phyloP scores from a whole-genome alignment of 257 asterid species.

The Solanum rostratum region DNA sequence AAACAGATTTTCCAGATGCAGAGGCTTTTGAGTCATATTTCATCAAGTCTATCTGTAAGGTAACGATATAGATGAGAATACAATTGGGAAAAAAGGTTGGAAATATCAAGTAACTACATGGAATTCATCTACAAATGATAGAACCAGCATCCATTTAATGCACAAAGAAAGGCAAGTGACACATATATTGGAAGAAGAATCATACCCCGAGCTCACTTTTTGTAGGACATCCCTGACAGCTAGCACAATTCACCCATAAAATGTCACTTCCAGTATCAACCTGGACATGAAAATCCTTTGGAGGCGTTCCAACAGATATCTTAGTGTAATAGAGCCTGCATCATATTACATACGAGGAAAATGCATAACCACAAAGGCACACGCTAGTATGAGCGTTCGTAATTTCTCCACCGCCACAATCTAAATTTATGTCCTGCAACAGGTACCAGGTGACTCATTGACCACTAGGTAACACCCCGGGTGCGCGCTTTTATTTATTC shows the following conservation, averaged over 20 bases:
- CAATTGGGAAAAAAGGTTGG: neutral
- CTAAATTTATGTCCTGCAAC: neutral
- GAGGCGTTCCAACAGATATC: slow-evolving; percentile 44
- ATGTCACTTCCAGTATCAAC: slow-evolving; percentile 68
- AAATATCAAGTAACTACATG: neutral
- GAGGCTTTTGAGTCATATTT: slow-evolving; percentile 39
- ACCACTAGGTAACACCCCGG: neutral
- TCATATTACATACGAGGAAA: neutral
- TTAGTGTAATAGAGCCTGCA: slow-evolving; percentile 56
- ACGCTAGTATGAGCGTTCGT: neutral
- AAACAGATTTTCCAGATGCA: slow-evolving; percentile 29
- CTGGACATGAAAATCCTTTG: slow-evolving; percentile 51
- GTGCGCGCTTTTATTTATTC: neutral
- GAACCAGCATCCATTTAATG: neutral
- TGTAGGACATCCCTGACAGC: slow-evolving; percentile 40
- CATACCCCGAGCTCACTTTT: slow-evolving; percentile 43
- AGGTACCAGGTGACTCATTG: neutral
- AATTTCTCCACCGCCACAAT: neutral
- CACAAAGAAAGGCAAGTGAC: neutral
- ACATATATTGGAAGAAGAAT: neutral
- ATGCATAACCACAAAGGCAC: neutral
- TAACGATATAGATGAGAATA: neutral
- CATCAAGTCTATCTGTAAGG: slow-evolving; percentile 37
- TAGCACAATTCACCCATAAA: slow-evolving; percentile 48
- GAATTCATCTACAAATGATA: neutral